Evolutionary conservation across 2,329 filamentous ascomycete genomes (phyloP).

Genomic region (Sarocladium strictum): DNA sequence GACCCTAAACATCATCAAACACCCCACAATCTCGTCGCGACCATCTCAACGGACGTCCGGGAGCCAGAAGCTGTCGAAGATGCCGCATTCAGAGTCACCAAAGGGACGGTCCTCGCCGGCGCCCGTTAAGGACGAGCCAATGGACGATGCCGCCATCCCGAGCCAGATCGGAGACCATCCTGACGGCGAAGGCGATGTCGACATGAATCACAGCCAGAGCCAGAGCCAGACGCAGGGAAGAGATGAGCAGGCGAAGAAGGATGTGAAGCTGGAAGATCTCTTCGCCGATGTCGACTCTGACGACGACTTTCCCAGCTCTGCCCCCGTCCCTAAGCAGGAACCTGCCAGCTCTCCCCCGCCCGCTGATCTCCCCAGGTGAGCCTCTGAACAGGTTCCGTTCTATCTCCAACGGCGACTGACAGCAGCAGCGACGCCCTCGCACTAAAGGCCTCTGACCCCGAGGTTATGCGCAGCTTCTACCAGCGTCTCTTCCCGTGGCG

Average conservation of each 20-base stretch:
- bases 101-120: slow-evolving; percentile 22
- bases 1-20: neutral
- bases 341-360: slow-evolving; percentile 36
- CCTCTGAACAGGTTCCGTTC: slow-evolving; percentile 7
- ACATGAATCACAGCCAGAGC: slow-evolving; percentile 32
- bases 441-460: slow-evolving; percentile 61
- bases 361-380: slow-evolving; percentile 37
- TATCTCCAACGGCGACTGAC: neutral
- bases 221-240: slow-evolving; percentile 15
- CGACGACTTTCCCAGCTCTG: slow-evolving; percentile 53
- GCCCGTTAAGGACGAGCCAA: slow-evolving; percentile 26
- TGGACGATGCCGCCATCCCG: slow-evolving; percentile 23
- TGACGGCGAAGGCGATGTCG: slow-evolving; percentile 28
- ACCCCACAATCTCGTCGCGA: neutral
- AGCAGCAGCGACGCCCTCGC: slow-evolving; percentile 26
- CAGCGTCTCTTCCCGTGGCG: slow-evolving; percentile 93
- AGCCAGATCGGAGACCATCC: slow-evolving; percentile 23
- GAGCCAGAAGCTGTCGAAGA: slow-evolving; percentile 17
- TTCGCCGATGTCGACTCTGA: slow-evolving; percentile 55
- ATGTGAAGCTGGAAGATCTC: slow-evolving; percentile 51
- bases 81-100: slow-evolving; percentile 41
- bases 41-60: neutral
- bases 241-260: slow-evolving; percentile 27
- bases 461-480: slow-evolving; percentile 90
- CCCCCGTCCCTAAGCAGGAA: slow-evolving; percentile 27